These are phyloP conservation scores for Penicillium robsamsonii DNA, from an alignment of 495 filamentous ascomycete species.

Conservation along the genomic window DNA sequence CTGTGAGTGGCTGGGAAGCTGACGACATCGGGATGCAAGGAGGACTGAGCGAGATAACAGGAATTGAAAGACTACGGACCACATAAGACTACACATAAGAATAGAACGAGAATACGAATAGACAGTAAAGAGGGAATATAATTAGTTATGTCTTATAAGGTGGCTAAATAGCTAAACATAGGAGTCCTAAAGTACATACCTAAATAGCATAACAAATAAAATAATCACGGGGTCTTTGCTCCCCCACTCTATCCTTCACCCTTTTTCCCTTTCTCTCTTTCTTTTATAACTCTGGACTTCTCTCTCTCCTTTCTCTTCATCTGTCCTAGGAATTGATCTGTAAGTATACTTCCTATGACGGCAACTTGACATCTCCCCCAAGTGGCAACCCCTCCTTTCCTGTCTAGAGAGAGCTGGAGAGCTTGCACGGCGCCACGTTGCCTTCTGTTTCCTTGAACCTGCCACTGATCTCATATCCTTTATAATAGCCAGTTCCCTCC, in stretches of 20 bases:
- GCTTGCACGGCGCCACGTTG: constrained; percentile 11
- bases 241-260: constrained; percentile 12
- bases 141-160: too few species aligned
- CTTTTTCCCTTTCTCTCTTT: constrained; percentile 18
- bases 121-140: too few species aligned
- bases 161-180: too few species aligned
- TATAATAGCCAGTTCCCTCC: not conserved
- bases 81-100: too few species aligned
- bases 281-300: constrained; percentile 6
- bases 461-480: not conserved
- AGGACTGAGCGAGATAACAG: constrained; percentile 3
- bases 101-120: not conserved
- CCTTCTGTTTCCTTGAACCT: not conserved
- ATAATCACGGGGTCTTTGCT: constrained; percentile 21
- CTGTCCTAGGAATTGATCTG: constrained; percentile 4
- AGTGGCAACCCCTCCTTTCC: constrained; percentile 33
- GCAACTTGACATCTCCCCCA: constrained; percentile 30
- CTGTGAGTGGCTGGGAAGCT: constrained; percentile 6
- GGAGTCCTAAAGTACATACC: not conserved
- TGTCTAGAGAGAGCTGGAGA: not conserved
- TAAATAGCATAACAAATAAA: not conserved
- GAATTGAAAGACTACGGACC: not conserved
- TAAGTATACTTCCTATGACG: constrained; percentile 28
- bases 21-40: constrained; percentile 15
- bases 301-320: constrained; percentile 8